Evolutionary conservation across 208 protist species (phyloP), one percentile per base, ranked within the genome.

Genomic region (Wallacemonas collosoma): DNA sequence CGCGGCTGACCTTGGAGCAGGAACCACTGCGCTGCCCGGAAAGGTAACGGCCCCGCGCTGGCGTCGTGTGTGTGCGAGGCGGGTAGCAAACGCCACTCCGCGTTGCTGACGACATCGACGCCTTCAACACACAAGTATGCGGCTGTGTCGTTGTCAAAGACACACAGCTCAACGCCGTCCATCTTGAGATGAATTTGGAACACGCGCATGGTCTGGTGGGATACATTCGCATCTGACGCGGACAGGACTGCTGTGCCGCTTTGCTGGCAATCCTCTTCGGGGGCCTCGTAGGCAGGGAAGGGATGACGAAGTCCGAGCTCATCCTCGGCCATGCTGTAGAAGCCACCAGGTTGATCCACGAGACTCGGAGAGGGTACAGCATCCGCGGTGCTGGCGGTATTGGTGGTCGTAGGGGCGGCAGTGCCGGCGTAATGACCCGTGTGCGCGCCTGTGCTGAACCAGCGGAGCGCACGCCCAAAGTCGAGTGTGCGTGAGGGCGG

Each of bases 51-150:
- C 7, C n/a, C 64, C 2, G 78, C 71, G 14, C 75, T 60, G 15
- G 75, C 70, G 26, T 91, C 82, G n/a, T 87, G 65, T 9, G 79
- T 79, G 4, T 83, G 44, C 4, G 70, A 73, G 35, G 67, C 57
- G 36, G 75, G 60, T 2, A 80, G 82, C 58, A 91, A 56, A 6
- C 80, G 68, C n/a, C 75, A 65, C 2, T 73, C 40, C 14, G 87
- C 82, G 14, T 62, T 77, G 53, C 82, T 79, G 40, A 75, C 68
- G 47, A 44, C 26, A 36, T 73, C 61, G 26, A 41, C 43, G 39
- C 44, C 44, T 2, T 55, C 69, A 5, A 65, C 63, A 8, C 40
- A 35, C 8, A 80, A 8, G 51, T 75, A 74, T 6, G 71, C 70
- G 3, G 68, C 65, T 14, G 64, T 71, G 40, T 53, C 57, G 11